Evolutionary conservation across 1,284 basidiomycete genomes (phyloP).

Genomic region (Ustilago crameri): DNA sequence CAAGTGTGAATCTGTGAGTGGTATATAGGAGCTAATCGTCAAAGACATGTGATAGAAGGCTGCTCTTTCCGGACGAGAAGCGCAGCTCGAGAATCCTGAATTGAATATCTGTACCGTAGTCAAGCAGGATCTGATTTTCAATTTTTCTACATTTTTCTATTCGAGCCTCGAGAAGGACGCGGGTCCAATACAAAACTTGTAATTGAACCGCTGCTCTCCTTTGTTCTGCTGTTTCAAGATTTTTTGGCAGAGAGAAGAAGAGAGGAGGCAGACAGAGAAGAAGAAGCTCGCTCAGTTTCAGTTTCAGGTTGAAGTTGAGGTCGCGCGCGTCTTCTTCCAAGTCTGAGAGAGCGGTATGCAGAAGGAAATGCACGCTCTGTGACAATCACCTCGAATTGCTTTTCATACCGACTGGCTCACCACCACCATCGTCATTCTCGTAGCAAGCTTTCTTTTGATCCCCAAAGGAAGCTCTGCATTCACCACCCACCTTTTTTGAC

Average conservation of each 20-base stretch:
- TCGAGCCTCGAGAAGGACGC: background rate
- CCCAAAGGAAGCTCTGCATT: slow-evolving; percentile 31
- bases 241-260: background rate
- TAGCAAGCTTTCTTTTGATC: slow-evolving; percentile 39
- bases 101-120: background rate
- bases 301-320: no score
- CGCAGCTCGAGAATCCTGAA: background rate
- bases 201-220: background rate
- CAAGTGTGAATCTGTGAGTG: no score
- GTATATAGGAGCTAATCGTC: no score
- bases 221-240: background rate
- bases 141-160: background rate
- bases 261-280: background rate
- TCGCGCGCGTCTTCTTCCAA: background rate
- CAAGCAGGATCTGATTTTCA: background rate
- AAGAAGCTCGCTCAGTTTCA: background rate
- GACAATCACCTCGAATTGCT: no score
- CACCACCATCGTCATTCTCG: background rate
- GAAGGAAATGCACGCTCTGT: no score
- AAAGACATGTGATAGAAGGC: no score
- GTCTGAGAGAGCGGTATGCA: slow-evolving; percentile 1
- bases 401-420: background rate
- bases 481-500: background rate
- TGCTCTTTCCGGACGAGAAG: slow-evolving; percentile 20
- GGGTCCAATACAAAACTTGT: slow-evolving; percentile 2